These are phyloP conservation scores for Ustilago crameri DNA, from an alignment of 1,284 basidiomycete species.

Conservation along the genomic window DNA sequence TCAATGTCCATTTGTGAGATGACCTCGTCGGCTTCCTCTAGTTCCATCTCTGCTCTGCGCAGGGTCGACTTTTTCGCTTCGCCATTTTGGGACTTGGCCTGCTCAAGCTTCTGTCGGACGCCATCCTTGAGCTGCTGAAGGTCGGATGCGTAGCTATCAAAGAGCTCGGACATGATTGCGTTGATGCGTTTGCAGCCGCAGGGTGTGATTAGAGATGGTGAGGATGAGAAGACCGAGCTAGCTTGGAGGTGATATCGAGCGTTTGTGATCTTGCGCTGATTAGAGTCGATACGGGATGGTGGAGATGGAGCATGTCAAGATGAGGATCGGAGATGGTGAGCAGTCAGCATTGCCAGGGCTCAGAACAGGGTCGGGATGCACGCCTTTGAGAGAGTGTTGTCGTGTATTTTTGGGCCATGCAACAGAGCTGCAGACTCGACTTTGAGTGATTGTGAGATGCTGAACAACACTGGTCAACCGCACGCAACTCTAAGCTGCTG, in stretches of 20 bases:
- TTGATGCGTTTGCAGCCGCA: too few species aligned
- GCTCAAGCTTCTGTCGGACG: slow-evolving; percentile 51
- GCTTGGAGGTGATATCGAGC: neutral
- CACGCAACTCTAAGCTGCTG: neutral
- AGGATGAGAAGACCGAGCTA: too few species aligned
- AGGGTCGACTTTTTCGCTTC: slow-evolving; percentile 86
- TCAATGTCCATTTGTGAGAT: slow-evolving; percentile 98
- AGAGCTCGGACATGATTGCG: slow-evolving; percentile 67
- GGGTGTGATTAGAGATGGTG: too few species aligned
- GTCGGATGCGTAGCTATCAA: slow-evolving; percentile 66
- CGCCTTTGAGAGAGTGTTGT: neutral
- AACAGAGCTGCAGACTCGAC: neutral
- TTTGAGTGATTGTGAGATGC: too few species aligned
- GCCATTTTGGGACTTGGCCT: slow-evolving; percentile 41
- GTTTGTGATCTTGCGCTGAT: neutral
- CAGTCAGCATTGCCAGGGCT: too few species aligned
- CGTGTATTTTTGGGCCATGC: neutral
- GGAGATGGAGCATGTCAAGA: too few species aligned
- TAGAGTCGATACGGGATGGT: too few species aligned
- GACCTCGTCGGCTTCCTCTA: slow-evolving; percentile 98
- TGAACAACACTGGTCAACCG: neutral
- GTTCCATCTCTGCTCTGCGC: slow-evolving; percentile 88
- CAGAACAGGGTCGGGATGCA: slow-evolving; percentile 9
- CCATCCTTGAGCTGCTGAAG: slow-evolving; percentile 58
- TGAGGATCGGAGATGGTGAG: too few species aligned